phyloP scores from a whole-genome alignment of 2,329 filamentous ascomycete species.

The Arthrobotrys pseudoclavata region DNA sequence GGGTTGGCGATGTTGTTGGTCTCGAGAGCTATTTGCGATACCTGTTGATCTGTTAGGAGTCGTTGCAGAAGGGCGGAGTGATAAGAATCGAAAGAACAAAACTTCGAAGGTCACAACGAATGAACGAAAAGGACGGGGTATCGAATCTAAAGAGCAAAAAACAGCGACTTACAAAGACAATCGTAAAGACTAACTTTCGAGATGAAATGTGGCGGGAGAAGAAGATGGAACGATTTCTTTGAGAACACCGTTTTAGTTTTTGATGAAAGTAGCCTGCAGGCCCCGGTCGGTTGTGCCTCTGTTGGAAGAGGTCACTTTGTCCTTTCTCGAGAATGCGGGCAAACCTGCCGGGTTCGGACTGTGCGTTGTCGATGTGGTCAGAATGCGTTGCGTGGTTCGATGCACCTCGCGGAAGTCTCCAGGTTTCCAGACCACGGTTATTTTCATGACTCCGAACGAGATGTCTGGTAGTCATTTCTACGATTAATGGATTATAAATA shows the following conservation, averaged over 20 bases:
- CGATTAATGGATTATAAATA: too few relatives aligned
- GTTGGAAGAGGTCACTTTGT: conserved; percentile 59
- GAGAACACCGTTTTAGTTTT: conserved; percentile 61
- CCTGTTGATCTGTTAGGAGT: conserved; percentile 37
- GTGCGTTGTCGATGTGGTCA: conserved; percentile 30
- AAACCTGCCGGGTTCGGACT: conserved; percentile 28
- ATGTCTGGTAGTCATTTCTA: too few relatives aligned
- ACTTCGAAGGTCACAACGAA: conserved; percentile 13
- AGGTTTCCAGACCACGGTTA: background rate
- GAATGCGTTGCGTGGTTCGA: conserved; percentile 28
- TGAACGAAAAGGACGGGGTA: conserved; percentile 16
- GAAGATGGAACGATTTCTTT: conserved; percentile 59
- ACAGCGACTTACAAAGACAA: conserved; percentile 12
- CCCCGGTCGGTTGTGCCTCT: conserved; percentile 18
- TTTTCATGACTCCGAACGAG: too few relatives aligned
- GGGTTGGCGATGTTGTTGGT: conserved; percentile 33
- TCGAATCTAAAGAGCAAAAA: conserved; percentile 2
- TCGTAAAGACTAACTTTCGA: conserved; percentile 32
- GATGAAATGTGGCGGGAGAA: conserved; percentile 56
- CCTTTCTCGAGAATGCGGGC: conserved; percentile 42
- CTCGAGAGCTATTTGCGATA: conserved; percentile 22
- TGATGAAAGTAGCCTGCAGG: conserved; percentile 51
- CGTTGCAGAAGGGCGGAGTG: conserved; percentile 12
- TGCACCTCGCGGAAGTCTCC: conserved; percentile 40
- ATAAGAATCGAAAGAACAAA: conserved; percentile 25